Evolutionary conservation across 2,329 filamentous ascomycete genomes (phyloP).

Genomic region (Hypomyces rosellus): DNA sequence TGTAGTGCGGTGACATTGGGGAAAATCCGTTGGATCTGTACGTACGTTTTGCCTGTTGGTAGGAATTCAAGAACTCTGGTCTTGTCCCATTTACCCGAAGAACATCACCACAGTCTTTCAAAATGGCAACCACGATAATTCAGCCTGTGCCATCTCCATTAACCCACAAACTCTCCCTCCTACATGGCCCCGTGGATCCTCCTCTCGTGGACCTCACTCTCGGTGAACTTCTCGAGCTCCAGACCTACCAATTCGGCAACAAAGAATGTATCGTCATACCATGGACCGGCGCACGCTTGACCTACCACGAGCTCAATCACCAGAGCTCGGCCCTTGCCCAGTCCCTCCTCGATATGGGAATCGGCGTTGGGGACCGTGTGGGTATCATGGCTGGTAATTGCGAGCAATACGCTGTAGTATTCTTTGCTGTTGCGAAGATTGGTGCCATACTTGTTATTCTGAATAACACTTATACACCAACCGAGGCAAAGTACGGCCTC

Average conservation of each 20-base stretch:
- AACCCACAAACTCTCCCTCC: constrained; percentile 46
- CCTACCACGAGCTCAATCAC: constrained; percentile 58
- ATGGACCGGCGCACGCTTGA: constrained; percentile 71
- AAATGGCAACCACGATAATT: constrained; percentile 20
- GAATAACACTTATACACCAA: constrained; percentile 75
- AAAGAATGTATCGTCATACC: constrained; percentile 67
- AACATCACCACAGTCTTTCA: neutral
- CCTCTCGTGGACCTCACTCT: constrained; percentile 66
- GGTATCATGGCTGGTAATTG: constrained; percentile 74
- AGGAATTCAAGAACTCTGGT: too few species aligned
- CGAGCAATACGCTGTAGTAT: constrained; percentile 72
- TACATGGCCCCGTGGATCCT: constrained; percentile 63
- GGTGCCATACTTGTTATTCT: constrained; percentile 68
- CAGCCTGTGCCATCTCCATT: constrained; percentile 23
- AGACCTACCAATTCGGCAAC: constrained; percentile 58
- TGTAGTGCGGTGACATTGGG: too few species aligned
- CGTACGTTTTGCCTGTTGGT: neutral
- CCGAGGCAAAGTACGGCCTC: constrained; percentile 65
- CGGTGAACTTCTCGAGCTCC: constrained; percentile 64
- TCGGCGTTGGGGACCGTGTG: constrained; percentile 62
- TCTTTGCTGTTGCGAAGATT: constrained; percentile 64
- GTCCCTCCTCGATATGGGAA: constrained; percentile 60
- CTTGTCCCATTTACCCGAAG: neutral
- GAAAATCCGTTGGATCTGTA: too few species aligned
- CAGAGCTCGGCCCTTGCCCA: constrained; percentile 57